Evolutionary conservation across 768 basidiomycete species (phyloP).

Genomic region (Lactarius psammicola): DNA sequence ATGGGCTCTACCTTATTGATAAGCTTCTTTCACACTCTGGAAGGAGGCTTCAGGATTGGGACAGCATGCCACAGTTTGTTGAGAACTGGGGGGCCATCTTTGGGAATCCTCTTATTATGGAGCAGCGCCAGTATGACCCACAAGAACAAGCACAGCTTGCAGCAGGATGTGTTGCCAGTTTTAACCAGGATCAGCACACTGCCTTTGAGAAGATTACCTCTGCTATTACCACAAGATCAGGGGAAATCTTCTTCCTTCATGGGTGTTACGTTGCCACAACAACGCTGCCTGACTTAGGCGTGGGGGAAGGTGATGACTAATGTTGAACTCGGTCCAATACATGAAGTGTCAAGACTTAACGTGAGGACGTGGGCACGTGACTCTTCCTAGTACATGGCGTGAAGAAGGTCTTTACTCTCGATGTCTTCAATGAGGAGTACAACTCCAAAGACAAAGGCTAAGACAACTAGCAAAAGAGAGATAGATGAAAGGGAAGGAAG

Average conservation of each 20-base stretch:
- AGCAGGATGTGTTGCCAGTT: background rate
- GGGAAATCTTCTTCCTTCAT: slow-evolving; percentile 42
- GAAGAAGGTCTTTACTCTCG: too few relatives aligned
- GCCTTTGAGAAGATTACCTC: slow-evolving; percentile 29
- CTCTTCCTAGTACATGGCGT: too few relatives aligned
- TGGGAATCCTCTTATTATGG: slow-evolving; percentile 36
- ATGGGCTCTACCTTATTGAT: slow-evolving; percentile 44
- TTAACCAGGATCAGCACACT: slow-evolving; percentile 28
- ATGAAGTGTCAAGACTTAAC: too few relatives aligned
- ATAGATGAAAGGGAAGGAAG: too few relatives aligned
- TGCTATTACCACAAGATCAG: slow-evolving; percentile 24
- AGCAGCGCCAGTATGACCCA: slow-evolving; percentile 37
- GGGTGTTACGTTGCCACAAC: too few relatives aligned
- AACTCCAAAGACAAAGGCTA: slow-evolving; percentile 28
- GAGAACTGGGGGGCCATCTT: slow-evolving; percentile 32
- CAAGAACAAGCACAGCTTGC: background rate
- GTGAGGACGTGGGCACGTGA: too few relatives aligned
- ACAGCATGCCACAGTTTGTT: slow-evolving; percentile 37
- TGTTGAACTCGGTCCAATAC: too few relatives aligned
- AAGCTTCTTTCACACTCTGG: slow-evolving; percentile 32
- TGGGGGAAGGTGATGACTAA: too few relatives aligned
- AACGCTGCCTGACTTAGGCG: too few relatives aligned
- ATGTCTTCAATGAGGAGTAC: too few relatives aligned
- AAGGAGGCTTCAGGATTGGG: slow-evolving; percentile 30
- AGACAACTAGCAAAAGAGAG: too few relatives aligned